Conservation (phyloP, 2,329 filamentous ascomycete species). For the Trichoderma sp. region DNA sequence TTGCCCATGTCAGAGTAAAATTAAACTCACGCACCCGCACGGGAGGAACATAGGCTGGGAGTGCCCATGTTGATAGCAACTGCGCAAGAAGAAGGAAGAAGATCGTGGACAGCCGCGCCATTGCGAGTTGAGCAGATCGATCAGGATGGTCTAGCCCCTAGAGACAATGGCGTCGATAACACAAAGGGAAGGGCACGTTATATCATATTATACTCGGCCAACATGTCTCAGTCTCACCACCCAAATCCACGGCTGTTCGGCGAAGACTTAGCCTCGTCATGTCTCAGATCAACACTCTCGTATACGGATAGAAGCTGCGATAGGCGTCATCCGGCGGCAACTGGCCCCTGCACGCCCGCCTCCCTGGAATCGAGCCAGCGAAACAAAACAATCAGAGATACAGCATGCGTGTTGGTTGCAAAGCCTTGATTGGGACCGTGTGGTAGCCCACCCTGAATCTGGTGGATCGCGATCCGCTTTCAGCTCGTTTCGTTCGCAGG, state of each 20-base stretch:
- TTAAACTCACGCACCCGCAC: slow-evolving; percentile 25
- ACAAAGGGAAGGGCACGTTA: background rate
- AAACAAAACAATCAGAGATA: background rate
- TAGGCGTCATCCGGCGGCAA: background rate
- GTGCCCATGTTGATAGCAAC: background rate
- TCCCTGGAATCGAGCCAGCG: background rate
- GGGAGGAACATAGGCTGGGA: background rate
- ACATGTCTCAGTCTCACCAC: background rate
- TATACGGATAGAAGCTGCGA: background rate
- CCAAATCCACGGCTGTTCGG: background rate
- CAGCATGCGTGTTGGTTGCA: background rate
- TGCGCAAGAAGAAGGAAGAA: background rate
- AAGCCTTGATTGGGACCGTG: background rate
- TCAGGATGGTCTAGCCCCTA: background rate
- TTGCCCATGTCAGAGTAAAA: slow-evolving; percentile 38
- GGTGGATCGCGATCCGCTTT: background rate
- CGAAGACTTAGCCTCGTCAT: background rate
- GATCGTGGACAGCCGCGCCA: background rate
- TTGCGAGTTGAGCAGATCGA: background rate
- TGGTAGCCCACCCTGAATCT: background rate
- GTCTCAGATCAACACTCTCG: background rate
- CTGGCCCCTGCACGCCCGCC: background rate
- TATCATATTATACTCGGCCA: background rate
- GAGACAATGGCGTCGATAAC: background rate
- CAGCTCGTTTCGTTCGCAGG: background rate